phyloP scores from a whole-genome alignment of 148 eudicot species.

The Tetragonia tetragonoides region DNA sequence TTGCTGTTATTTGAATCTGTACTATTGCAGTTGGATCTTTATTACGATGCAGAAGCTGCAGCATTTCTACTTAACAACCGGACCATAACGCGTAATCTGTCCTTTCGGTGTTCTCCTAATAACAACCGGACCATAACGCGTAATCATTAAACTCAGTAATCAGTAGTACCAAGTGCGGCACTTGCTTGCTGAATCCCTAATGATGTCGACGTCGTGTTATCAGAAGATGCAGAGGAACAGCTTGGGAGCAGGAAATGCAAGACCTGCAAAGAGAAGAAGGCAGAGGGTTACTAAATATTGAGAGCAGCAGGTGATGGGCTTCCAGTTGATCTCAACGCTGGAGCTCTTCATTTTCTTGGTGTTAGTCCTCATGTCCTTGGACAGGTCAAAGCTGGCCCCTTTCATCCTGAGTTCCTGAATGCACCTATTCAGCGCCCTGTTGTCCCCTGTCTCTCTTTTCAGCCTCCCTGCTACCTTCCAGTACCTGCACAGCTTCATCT shows the following conservation, averaged over 20 bases:
- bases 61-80: not conserved
- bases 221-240: constrained; percentile 39
- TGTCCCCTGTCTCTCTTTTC: constrained; percentile 49
- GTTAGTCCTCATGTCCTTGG: constrained; percentile 33
- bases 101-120: not conserved
- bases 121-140: constrained; percentile 12
- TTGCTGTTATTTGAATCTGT: too few species aligned
- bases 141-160: not conserved
- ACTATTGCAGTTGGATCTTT: too few species aligned
- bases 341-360: constrained; percentile 67
- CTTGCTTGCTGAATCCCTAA: not conserved
- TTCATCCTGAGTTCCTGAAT: constrained; percentile 84
- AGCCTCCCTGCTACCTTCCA: constrained; percentile 58
- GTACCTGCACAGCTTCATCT: constrained; percentile 54
- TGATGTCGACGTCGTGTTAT: not conserved
- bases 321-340: constrained; percentile 69
- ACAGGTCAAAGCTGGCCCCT: constrained; percentile 50
- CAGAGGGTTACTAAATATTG: constrained; percentile 27
- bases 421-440: constrained; percentile 50
- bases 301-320: constrained; percentile 34
- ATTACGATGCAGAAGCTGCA: too few species aligned
- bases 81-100: constrained; percentile 16
- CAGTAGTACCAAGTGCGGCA: not conserved
- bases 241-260: constrained; percentile 40
- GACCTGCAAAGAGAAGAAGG: constrained; percentile 35